Conservation (phyloP, 805 yeast genomes). For the Candida namnaoensis region DNA sequence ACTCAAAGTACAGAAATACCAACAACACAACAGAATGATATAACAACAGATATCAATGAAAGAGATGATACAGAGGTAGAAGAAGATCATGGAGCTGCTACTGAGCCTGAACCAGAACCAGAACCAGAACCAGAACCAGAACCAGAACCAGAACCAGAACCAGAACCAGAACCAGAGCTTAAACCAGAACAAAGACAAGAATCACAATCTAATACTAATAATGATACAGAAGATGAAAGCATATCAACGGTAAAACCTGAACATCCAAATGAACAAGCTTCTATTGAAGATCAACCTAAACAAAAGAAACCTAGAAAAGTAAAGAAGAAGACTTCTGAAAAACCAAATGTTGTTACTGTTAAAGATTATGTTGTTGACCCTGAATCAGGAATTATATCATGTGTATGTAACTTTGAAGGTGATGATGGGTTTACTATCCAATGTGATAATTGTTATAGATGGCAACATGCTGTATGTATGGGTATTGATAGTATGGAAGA, state of each 20-base stretch:
- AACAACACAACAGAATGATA: too few relatives aligned
- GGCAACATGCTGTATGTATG: slow-evolving; percentile 96
- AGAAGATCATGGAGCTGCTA: too few relatives aligned
- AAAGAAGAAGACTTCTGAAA: slow-evolving; percentile 5
- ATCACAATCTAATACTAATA: neutral
- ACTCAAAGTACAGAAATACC: neutral
- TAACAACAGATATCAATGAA: neutral
- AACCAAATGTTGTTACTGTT: neutral
- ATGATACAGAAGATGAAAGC: slow-evolving; percentile 9
- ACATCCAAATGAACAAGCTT: slow-evolving; percentile 2
- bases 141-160: too few relatives aligned
- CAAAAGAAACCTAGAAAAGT: slow-evolving; percentile 2
- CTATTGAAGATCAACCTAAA: neutral
- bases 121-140: too few relatives aligned
- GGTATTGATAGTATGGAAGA: slow-evolving; percentile 61
- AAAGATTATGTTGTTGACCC: slow-evolving; percentile 54
- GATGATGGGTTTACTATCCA: slow-evolving; percentile 94
- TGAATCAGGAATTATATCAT: slow-evolving; percentile 80
- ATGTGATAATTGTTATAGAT: slow-evolving; percentile 84
- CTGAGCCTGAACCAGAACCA: too few relatives aligned
- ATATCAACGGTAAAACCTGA: neutral
- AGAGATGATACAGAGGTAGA: neutral
- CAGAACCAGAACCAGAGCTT: too few relatives aligned
- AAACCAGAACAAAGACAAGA: too few relatives aligned
- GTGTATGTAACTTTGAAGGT: slow-evolving; percentile 79